Conservation (phyloP, 805 yeast genomes). For the Phaffomyces thermotolerans region DNA sequence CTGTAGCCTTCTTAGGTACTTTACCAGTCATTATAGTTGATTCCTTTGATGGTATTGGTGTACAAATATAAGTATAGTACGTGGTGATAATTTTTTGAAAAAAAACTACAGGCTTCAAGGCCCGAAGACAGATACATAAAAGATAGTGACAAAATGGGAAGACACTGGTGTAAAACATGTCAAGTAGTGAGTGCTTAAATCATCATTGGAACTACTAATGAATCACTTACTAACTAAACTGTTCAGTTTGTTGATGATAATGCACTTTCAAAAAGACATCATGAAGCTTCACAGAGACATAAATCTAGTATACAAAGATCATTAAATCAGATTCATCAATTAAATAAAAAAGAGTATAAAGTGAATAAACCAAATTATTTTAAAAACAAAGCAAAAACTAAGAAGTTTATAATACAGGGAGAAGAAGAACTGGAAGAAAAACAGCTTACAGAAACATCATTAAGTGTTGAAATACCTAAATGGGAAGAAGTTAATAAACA, state of each 20-base stretch:
- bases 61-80: too few species aligned
- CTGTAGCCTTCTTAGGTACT: not conserved
- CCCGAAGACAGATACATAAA: too few species aligned
- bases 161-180: conserved; percentile 8
- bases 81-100: too few species aligned
- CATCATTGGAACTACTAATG: too few species aligned
- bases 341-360: conserved; percentile 1
- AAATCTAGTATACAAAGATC: not conserved
- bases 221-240: too few species aligned
- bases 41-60: too few species aligned
- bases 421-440: too few species aligned
- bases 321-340: conserved; percentile 1
- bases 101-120: too few species aligned
- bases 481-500: conserved; percentile 3
- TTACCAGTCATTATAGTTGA: not conserved
- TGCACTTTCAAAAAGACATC: conserved; percentile 4
- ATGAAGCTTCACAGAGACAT: conserved; percentile 3
- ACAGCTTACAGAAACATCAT: too few species aligned
- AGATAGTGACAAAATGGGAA: conserved; percentile 1
- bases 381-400: too few species aligned
- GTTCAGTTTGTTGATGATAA: conserved; percentile 6
- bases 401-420: too few species aligned
- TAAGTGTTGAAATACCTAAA: conserved; percentile 5
- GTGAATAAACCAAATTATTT: not conserved
- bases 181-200: conserved; percentile 1